phyloP scores from a whole-genome alignment of 257 asterid genomes.

The Plectranthus barbatus region DNA sequence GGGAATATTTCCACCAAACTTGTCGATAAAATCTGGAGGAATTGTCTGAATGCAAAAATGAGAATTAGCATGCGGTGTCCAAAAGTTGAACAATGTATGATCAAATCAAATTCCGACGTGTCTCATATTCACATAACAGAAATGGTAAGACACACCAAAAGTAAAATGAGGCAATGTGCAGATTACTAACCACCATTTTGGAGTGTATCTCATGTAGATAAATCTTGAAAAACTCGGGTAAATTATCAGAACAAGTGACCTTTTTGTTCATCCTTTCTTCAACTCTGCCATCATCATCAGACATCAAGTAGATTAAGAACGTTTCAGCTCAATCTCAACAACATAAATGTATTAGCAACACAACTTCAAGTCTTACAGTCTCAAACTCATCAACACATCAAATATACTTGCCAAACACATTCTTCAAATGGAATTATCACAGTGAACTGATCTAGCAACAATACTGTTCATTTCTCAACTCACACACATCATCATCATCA shows the following conservation, averaged over 20 bases:
- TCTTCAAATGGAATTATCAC: too few species aligned
- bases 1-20: conserved; percentile 21
- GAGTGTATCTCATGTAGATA: conserved; percentile 8
- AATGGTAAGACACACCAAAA: too few species aligned
- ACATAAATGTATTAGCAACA: too few species aligned
- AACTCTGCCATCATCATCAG: not conserved
- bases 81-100: too few species aligned
- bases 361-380: too few species aligned
- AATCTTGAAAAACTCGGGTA: conserved; percentile 32
- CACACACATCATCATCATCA: too few species aligned
- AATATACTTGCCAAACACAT: too few species aligned
- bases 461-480: too few species aligned
- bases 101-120: not conserved
- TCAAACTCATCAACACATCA: too few species aligned
- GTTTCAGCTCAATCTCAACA: not conserved
- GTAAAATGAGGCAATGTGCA: not conserved
- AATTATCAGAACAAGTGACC: conserved; percentile 1
- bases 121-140: not conserved
- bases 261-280: not conserved
- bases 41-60: conserved; percentile 10
- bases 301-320: not conserved
- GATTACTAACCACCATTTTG: conserved; percentile 16
- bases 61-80: not conserved
- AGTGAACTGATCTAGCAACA: too few species aligned
- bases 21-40: conserved; percentile 28